These are phyloP conservation scores for Neoboletus magnificus DNA, from an alignment of 768 basidiomycete species.

Conservation along the genomic window DNA sequence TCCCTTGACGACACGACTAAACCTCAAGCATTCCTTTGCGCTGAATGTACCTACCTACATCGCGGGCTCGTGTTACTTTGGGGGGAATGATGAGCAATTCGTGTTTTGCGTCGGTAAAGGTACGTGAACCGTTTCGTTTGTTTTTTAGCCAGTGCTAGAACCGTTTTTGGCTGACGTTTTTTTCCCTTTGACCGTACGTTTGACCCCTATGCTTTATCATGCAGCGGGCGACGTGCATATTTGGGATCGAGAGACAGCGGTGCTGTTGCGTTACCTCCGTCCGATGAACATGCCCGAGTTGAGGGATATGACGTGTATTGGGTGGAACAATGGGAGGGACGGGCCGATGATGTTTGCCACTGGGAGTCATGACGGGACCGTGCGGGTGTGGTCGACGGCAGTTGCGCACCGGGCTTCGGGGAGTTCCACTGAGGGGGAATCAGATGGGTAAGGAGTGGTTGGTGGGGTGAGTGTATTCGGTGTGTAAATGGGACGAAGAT, in stretches of 20 bases:
- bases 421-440: slow-evolving; percentile 21
- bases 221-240: slow-evolving; percentile 79
- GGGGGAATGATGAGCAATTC: slow-evolving; percentile 71
- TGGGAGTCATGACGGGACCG: slow-evolving; percentile 73
- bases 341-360: slow-evolving; percentile 56
- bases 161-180: not conserved
- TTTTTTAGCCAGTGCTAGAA: not conserved
- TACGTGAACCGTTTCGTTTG: slow-evolving; percentile 20
- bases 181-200: not conserved
- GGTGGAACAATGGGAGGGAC: slow-evolving; percentile 69
- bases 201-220: not conserved
- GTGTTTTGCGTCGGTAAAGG: slow-evolving; percentile 81
- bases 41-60: slow-evolving; percentile 66
- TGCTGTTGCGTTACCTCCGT: slow-evolving; percentile 64
- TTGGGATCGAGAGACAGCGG: slow-evolving; percentile 80
- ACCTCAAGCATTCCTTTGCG: slow-evolving; percentile 60
- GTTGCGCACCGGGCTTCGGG: slow-evolving; percentile 1
- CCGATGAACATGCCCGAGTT: slow-evolving; percentile 46
- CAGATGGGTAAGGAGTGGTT: slow-evolving; percentile 9
- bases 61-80: slow-evolving; percentile 78
- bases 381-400: slow-evolving; percentile 67
- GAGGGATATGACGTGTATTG: slow-evolving; percentile 72
- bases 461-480: not conserved
- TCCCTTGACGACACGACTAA: slow-evolving; percentile 21
- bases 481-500: not conserved